Evolutionary conservation across 2,329 filamentous ascomycete species (phyloP).

Genomic region (Neurospora sp.): DNA sequence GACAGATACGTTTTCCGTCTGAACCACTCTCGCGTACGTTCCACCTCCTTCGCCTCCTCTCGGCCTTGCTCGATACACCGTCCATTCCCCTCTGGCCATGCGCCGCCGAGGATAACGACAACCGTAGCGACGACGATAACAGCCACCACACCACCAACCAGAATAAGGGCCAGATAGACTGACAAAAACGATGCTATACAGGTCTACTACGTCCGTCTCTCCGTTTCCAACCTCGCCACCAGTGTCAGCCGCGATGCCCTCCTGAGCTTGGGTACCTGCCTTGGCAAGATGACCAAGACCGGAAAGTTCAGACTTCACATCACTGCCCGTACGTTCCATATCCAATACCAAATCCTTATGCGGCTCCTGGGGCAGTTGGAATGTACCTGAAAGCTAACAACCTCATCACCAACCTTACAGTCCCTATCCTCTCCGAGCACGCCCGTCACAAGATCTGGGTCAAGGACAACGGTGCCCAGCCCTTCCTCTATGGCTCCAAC

Average conservation of each 20-base stretch:
- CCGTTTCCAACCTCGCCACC: conserved; percentile 83
- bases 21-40: conserved; percentile 39
- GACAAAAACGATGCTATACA: conserved; percentile 36
- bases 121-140: neutral
- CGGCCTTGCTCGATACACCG: neutral
- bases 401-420: conserved; percentile 14
- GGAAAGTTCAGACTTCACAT: conserved; percentile 94
- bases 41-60: neutral
- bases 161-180: neutral
- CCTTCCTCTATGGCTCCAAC: conserved; percentile 90
- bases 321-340: conserved; percentile 41
- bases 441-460: conserved; percentile 97
- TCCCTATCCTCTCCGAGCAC: conserved; percentile 81
- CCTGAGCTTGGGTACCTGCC: conserved; percentile 77
- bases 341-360: neutral
- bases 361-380: neutral
- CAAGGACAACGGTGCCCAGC: conserved; percentile 93
- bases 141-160: neutral
- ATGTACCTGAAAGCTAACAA: neutral
- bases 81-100: neutral
- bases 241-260: conserved; percentile 74
- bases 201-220: conserved; percentile 86
- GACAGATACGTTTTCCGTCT: conserved; percentile 83
- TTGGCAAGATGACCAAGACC: conserved; percentile 92
- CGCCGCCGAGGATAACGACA: neutral